These are phyloP conservation scores for Globisporangium alternatum DNA, from an alignment of 352 stramenopile genomes.

Conservation along the genomic window DNA sequence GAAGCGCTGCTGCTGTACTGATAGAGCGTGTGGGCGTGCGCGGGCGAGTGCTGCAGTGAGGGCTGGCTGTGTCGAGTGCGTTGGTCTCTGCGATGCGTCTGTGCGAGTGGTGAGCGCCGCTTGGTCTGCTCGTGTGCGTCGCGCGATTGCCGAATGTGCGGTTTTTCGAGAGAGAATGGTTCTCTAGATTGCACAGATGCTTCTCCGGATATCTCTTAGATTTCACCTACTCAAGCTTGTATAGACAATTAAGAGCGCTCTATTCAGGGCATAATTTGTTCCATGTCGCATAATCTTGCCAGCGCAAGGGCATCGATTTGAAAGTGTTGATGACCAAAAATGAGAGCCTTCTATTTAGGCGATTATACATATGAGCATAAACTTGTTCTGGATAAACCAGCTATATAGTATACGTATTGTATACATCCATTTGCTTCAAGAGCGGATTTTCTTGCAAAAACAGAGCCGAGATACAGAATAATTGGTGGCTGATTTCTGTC, in stretches of 20 bases:
- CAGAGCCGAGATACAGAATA: not conserved
- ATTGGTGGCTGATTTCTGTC: conserved; percentile 10
- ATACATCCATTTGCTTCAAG: no score
- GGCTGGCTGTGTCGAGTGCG: not conserved
- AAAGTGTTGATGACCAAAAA: no score
- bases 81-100: not conserved
- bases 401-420: not conserved
- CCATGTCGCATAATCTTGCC: no score
- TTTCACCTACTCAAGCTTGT: not conserved
- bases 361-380: no score
- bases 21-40: not conserved
- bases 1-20: not conserved
- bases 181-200: not conserved
- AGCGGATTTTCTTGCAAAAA: no score
- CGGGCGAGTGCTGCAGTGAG: not conserved
- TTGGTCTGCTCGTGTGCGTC: not conserved
- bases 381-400: no score
- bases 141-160: not conserved
- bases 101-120: not conserved
- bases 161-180: not conserved
- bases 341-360: no score
- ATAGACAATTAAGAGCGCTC: not conserved
- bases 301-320: no score
- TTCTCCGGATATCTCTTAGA: not conserved
- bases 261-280: not conserved